These are phyloP conservation scores for Rhizophagus prolifer DNA, from an alignment of 192 early-diverging fungal species.

Conservation along the genomic window DNA sequence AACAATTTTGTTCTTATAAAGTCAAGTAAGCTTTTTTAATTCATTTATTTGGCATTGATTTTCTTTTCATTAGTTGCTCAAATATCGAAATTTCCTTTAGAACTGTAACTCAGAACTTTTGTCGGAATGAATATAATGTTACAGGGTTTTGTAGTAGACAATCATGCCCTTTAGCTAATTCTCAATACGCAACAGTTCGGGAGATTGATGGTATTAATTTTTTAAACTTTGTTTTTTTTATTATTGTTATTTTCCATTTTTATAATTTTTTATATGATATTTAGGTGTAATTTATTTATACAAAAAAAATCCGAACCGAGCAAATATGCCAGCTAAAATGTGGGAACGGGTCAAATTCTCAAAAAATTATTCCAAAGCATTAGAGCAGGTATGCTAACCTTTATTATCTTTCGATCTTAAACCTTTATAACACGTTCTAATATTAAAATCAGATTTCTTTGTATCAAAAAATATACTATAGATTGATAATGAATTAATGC, in stretches of 20 bases:
- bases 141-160: constrained; percentile 94
- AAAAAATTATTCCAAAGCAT: constrained; percentile 86
- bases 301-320: constrained; percentile 93
- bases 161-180: constrained; percentile 94
- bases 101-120: constrained; percentile 86
- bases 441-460: background rate
- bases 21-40: constrained; percentile 68
- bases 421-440: background rate
- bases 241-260: background rate
- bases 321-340: constrained; percentile 89
- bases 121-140: constrained; percentile 95
- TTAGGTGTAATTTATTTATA: constrained; percentile 81
- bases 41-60: background rate
- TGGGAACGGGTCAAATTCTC: constrained; percentile 90
- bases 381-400: constrained; percentile 57
- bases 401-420: background rate
- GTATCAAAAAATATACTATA: constrained; percentile 24
- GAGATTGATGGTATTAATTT: constrained; percentile 64
- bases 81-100: constrained; percentile 36
- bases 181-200: constrained; percentile 91
- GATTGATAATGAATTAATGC: constrained; percentile 87
- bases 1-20: constrained; percentile 98
- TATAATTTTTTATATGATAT: constrained; percentile 4
- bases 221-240: background rate
- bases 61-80: background rate